Evolutionary conservation across 1,139 yeast genomes (phyloP).

Genomic region (Debaryomyces subglobosus): DNA sequence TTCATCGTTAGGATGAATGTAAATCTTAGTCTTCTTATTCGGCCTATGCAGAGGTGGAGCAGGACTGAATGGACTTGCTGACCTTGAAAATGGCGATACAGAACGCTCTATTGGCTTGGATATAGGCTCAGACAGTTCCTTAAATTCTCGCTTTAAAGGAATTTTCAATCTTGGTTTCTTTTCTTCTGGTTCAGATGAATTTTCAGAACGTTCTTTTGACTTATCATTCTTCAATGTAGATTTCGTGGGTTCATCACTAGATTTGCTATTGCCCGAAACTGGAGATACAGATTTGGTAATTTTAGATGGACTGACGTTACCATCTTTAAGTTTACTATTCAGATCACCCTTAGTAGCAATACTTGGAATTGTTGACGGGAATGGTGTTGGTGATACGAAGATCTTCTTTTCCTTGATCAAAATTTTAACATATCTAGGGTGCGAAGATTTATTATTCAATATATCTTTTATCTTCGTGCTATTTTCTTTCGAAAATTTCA

Average conservation of each 20-base stretch:
- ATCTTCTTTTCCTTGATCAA: constrained; percentile 26
- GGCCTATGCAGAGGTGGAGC: constrained; percentile 10
- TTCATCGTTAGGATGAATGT: constrained; percentile 23
- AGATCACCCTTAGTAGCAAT: not conserved
- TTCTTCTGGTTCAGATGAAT: constrained; percentile 4
- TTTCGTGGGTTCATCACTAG: not conserved
- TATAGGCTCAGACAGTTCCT: constrained; percentile 22
- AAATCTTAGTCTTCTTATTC: constrained; percentile 27
- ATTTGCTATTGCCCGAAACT: not conserved
- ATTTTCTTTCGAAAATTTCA: not conserved
- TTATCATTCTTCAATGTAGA: not conserved
- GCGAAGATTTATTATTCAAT: not conserved
- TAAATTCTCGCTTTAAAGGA: not conserved
- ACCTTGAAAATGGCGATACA: constrained; percentile 20
- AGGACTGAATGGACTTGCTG: constrained; percentile 29
- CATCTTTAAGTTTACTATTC: not conserved
- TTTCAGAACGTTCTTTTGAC: not conserved
- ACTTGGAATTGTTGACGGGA: constrained; percentile 5
- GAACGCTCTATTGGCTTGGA: constrained; percentile 8
- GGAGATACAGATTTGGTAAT: not conserved
- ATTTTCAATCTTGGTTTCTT: constrained; percentile 4
- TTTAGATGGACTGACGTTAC: not conserved
- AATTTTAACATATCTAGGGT: constrained; percentile 32
- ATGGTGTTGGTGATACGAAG: constrained; percentile 21
- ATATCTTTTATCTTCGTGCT: not conserved